phyloP scores from a whole-genome alignment of 768 basidiomycete species.

The Trametes coccinea region DNA sequence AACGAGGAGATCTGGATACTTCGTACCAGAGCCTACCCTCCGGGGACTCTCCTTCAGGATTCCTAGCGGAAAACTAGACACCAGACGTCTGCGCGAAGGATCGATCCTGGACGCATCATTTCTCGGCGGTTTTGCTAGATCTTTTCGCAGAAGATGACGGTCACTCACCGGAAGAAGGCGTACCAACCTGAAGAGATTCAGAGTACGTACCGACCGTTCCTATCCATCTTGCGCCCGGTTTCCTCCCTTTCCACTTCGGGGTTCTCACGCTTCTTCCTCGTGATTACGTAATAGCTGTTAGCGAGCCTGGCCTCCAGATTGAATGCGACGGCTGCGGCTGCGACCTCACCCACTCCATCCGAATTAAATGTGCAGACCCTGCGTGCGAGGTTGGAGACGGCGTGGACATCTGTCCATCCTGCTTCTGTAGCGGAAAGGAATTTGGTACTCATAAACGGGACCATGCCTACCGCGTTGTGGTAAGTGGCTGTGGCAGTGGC shows the following conservation, averaged over 20 bases:
- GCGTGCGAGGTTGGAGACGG: constrained; percentile 74
- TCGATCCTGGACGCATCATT: not conserved
- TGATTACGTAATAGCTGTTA: constrained; percentile 54
- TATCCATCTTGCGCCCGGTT: constrained; percentile 14
- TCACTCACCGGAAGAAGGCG: constrained; percentile 35
- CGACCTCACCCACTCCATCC: constrained; percentile 94
- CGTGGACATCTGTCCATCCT: constrained; percentile 89
- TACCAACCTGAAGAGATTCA: constrained; percentile 37
- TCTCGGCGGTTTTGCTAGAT: constrained; percentile 9
- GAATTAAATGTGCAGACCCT: constrained; percentile 92
- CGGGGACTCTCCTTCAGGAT: constrained; percentile 4
- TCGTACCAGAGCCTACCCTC: not conserved
- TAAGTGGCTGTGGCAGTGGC: constrained; percentile 35
- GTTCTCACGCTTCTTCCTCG: constrained; percentile 29
- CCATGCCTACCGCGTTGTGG: constrained; percentile 92
- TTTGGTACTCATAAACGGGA: constrained; percentile 80
- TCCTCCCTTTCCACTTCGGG: constrained; percentile 18
- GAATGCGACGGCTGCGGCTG: constrained; percentile 81
- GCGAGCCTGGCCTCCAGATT: constrained; percentile 81
- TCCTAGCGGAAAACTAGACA: not conserved
- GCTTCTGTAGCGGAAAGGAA: constrained; percentile 92
- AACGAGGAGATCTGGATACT: not conserved
- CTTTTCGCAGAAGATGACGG: constrained; percentile 29
- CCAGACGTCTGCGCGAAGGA: not conserved
- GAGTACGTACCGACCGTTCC: constrained; percentile 25